Conservation (phyloP, 2,329 filamentous ascomycete species). For the Hymenoscyphus repandus region DNA sequence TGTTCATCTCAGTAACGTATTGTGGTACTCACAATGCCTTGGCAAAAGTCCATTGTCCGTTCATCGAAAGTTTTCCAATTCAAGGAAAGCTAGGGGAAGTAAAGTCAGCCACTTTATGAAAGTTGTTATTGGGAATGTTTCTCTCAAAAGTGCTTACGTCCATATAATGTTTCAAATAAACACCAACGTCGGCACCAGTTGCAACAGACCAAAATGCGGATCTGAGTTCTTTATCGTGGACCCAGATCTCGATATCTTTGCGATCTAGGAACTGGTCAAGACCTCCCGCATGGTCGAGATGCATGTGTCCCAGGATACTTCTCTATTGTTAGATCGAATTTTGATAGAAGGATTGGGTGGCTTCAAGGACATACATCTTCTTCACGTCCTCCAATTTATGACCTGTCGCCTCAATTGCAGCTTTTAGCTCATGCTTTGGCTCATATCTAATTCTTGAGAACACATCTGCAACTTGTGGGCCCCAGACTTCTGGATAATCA, state of each 20-base stretch:
- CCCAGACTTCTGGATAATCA: constrained; percentile 30
- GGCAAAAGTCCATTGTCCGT: constrained; percentile 34
- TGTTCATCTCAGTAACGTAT: background rate
- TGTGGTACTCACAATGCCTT: constrained; percentile 30
- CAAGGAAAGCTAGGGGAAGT: constrained; percentile 24
- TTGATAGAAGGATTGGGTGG: background rate
- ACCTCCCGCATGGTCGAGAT: constrained; percentile 44
- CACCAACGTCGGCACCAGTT: constrained; percentile 36
- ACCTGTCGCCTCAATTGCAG: constrained; percentile 34
- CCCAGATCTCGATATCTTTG: constrained; percentile 40
- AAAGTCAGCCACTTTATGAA: constrained; percentile 26
- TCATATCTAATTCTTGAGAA: constrained; percentile 32
- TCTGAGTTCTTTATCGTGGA: constrained; percentile 43
- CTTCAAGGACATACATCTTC: constrained; percentile 30
- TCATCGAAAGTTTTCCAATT: constrained; percentile 41
- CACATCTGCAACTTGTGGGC: constrained; percentile 33
- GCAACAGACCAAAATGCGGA: constrained; percentile 40
- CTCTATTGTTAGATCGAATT: background rate
- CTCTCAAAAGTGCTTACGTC: constrained; percentile 13
- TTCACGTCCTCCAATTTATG: constrained; percentile 41
- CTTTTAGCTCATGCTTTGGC: constrained; percentile 24
- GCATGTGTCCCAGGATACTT: constrained; percentile 40
- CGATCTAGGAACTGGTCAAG: constrained; percentile 38
- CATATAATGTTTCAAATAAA: constrained; percentile 34
- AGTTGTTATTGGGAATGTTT: background rate